Conservation (phyloP, 1,139 yeast species). For the Saccharomyces hybrid region DNA sequence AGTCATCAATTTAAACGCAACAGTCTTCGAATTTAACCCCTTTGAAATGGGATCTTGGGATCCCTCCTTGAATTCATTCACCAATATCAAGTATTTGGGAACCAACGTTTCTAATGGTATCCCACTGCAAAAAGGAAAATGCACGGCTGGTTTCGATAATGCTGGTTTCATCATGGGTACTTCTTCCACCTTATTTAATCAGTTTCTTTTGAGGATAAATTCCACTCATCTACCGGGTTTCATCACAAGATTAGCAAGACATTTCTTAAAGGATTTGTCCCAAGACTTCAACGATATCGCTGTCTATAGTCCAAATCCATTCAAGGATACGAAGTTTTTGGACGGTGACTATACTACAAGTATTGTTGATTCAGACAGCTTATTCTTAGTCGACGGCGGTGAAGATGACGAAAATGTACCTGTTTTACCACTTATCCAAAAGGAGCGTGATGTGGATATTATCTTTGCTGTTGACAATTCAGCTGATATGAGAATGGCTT, state of each 20-base stretch:
- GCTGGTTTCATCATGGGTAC: slow-evolving; percentile 70
- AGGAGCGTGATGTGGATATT: slow-evolving; percentile 62
- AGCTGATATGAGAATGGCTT: slow-evolving; percentile 55
- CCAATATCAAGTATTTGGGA: slow-evolving; percentile 63
- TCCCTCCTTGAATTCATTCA: slow-evolving; percentile 56
- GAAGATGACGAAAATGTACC: slow-evolving; percentile 75
- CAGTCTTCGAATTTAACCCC: slow-evolving; percentile 71
- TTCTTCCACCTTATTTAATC: slow-evolving; percentile 61
- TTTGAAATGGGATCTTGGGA: slow-evolving; percentile 87
- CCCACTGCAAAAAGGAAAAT: slow-evolving; percentile 33
- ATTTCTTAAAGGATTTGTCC: slow-evolving; percentile 40
- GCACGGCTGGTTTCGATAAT: slow-evolving; percentile 64
- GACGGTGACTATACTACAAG: slow-evolving; percentile 32
- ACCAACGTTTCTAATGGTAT: slow-evolving; percentile 50
- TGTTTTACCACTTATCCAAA: slow-evolving; percentile 62
- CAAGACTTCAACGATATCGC: slow-evolving; percentile 57
- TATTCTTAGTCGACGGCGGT: slow-evolving; percentile 77
- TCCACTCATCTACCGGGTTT: slow-evolving; percentile 44
- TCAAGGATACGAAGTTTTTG: slow-evolving; percentile 34
- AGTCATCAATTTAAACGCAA: slow-evolving; percentile 52
- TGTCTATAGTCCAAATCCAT: slow-evolving; percentile 66
- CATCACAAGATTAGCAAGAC: slow-evolving; percentile 38
- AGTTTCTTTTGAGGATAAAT: slow-evolving; percentile 36
- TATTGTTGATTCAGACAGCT: slow-evolving; percentile 37
- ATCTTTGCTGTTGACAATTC: slow-evolving; percentile 77